Evolutionary conservation across 768 basidiomycete species (phyloP).

Genomic region (Rhizopogon vinicolor): DNA sequence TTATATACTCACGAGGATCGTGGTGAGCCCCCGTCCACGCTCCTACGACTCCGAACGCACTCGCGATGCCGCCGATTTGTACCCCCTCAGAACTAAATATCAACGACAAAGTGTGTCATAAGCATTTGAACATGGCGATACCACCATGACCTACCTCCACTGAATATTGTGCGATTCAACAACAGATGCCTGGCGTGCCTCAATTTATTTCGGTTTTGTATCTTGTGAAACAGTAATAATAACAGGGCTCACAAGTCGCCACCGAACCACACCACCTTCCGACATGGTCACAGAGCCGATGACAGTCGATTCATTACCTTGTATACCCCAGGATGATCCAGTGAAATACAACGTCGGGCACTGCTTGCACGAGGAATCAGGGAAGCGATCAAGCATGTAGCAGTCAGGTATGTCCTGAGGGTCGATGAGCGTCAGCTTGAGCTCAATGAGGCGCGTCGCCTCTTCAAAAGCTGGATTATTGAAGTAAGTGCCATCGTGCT

Average conservation of each 20-base stretch:
- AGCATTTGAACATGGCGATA: neutral
- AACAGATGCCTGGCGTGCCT: constrained; percentile 41
- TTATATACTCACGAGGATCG: constrained; percentile 38
- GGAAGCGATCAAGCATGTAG: constrained; percentile 17
- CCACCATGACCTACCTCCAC: constrained; percentile 46
- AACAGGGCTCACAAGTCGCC: constrained; percentile 51
- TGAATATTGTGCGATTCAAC: constrained; percentile 44
- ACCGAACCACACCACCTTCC: constrained; percentile 40
- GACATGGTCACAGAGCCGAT: constrained; percentile 50
- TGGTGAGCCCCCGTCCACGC: constrained; percentile 64
- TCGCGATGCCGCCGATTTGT: constrained; percentile 61
- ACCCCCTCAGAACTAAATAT: constrained; percentile 57
- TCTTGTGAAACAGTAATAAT: neutral
- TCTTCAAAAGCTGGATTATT: constrained; percentile 53
- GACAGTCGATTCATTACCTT: constrained; percentile 37
- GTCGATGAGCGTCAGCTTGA: constrained; percentile 46
- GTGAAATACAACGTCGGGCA: constrained; percentile 45
- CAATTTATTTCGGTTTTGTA: constrained; percentile 6
- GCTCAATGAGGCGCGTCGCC: constrained; percentile 58
- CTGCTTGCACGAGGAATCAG: constrained; percentile 15
- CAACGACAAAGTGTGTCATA: neutral
- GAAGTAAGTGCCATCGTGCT: constrained; percentile 37
- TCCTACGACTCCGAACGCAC: constrained; percentile 63
- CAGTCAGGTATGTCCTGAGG: constrained; percentile 13
- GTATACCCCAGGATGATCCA: constrained; percentile 40